phyloP scores from a whole-genome alignment of 306 rosid species.

The Pachyrhizus erosus region DNA sequence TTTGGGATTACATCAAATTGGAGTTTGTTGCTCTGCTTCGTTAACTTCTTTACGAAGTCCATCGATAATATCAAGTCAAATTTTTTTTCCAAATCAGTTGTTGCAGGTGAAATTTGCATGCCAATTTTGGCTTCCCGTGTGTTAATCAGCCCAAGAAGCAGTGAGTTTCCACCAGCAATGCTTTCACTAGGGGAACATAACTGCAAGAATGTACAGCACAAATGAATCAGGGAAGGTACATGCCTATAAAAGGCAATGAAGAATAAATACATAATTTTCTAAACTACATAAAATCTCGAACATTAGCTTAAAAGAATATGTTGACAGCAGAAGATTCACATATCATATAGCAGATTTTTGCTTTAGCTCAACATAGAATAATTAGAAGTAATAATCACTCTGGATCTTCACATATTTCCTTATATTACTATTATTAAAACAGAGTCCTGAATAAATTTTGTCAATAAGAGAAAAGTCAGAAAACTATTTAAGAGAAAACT shows the following conservation, averaged over 20 bases:
- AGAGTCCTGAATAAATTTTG: slow-evolving; percentile 11
- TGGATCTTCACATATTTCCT: not conserved
- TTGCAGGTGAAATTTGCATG: slow-evolving; percentile 57
- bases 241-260: not conserved
- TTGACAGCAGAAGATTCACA: not conserved
- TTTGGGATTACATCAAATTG: slow-evolving; percentile 63
- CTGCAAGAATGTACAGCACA: slow-evolving; percentile 54
- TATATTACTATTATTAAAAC: slow-evolving; percentile 18
- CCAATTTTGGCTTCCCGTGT: slow-evolving; percentile 66
- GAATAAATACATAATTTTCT: not conserved
- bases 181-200: slow-evolving; percentile 63
- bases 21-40: slow-evolving; percentile 60
- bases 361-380: no score
- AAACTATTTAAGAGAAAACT: not conserved
- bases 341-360: not conserved
- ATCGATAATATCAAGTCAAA: slow-evolving; percentile 72
- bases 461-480: not conserved
- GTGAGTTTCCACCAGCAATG: slow-evolving; percentile 55
- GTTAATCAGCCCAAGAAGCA: slow-evolving; percentile 67
- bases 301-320: not conserved
- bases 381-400: not conserved
- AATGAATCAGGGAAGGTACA: slow-evolving; percentile 31
- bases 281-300: not conserved
- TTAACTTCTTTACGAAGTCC: slow-evolving; percentile 62
- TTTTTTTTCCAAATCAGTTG: slow-evolving; percentile 51